These are phyloP conservation scores for Ogataea thermomethanolica DNA, from an alignment of 805 yeast species.

Conservation along the genomic window DNA sequence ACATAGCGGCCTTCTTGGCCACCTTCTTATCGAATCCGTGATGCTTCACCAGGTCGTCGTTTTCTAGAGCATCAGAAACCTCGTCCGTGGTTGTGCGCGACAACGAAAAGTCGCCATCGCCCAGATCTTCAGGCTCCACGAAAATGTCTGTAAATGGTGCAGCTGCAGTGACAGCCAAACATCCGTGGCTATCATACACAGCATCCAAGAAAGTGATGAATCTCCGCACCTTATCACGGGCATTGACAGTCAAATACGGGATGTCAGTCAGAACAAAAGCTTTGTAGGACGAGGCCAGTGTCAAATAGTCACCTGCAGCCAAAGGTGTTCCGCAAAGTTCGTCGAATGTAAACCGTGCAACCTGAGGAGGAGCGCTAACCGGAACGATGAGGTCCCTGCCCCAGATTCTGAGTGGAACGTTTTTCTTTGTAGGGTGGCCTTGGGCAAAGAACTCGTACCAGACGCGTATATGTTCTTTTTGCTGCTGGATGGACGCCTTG, in stretches of 20 bases:
- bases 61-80: constrained; percentile 36
- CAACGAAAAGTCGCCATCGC: constrained; percentile 43
- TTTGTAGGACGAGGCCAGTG: constrained; percentile 70
- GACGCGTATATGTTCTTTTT: constrained; percentile 57
- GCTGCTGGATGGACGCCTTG: constrained; percentile 45
- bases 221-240: constrained; percentile 81
- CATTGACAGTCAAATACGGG: constrained; percentile 74
- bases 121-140: constrained; percentile 71
- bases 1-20: constrained; percentile 69
- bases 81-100: constrained; percentile 27
- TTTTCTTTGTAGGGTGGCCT: constrained; percentile 41
- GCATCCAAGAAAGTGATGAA: constrained; percentile 96
- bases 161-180: constrained; percentile 85
- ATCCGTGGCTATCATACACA: constrained; percentile 85
- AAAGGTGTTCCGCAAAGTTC: constrained; percentile 83
- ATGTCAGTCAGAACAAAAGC: constrained; percentile 90
- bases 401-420: constrained; percentile 63
- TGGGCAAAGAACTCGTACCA: constrained; percentile 84
- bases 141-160: constrained; percentile 81
- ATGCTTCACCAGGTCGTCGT: constrained; percentile 63
- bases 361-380: constrained; percentile 66
- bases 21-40: constrained; percentile 74
- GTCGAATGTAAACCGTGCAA: constrained; percentile 85
- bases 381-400: constrained; percentile 83
- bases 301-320: constrained; percentile 92